A percentile compares a stretch with the other conserved stretches of the same genome.
These are phyloP conservation scores for Escallonia herrerae DNA, from an alignment of 129 eudicot species.

Conservation along the genomic window DNA sequence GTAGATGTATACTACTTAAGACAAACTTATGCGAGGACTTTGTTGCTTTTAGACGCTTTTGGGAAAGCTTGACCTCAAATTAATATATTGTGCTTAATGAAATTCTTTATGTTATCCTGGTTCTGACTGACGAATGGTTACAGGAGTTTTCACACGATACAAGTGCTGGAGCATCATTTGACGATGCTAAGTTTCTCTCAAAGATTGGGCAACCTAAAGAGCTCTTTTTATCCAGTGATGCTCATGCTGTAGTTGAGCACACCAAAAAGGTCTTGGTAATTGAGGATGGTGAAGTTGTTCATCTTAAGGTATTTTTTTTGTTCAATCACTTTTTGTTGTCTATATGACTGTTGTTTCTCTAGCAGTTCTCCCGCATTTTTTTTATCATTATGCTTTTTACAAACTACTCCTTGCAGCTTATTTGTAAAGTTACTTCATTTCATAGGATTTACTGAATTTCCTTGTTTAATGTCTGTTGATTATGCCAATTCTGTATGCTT, in stretches of 20 bases:
- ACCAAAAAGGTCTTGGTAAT: constrained; percentile 88
- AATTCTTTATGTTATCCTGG: background rate
- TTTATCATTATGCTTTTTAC: too few species aligned
- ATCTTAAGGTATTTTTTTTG: constrained; percentile 55
- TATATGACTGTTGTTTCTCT: background rate
- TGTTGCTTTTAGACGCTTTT: background rate
- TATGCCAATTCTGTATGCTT: too few species aligned
- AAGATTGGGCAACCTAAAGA: constrained; percentile 79
- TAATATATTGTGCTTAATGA: background rate
- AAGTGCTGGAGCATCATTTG: constrained; percentile 45
- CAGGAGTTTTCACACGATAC: constrained; percentile 62
- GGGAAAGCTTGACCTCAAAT: background rate
- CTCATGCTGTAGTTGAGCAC: constrained; percentile 93
- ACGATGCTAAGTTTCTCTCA: constrained; percentile 57
- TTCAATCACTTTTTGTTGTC: background rate
- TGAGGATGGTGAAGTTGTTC: constrained; percentile 92
- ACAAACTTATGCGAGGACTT: background rate
- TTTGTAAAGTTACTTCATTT: too few species aligned
- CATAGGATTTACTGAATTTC: too few species aligned
- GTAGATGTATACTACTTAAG: too few species aligned
- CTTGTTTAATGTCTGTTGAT: too few species aligned
- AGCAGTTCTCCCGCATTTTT: too few species aligned
- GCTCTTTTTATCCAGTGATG: constrained; percentile 85
- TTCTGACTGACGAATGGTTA: constrained; percentile 2
- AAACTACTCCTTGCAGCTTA: too few species aligned